Evolutionary conservation across 768 basidiomycete genomes (phyloP).

Genomic region (Rhodocollybia butyracea): DNA sequence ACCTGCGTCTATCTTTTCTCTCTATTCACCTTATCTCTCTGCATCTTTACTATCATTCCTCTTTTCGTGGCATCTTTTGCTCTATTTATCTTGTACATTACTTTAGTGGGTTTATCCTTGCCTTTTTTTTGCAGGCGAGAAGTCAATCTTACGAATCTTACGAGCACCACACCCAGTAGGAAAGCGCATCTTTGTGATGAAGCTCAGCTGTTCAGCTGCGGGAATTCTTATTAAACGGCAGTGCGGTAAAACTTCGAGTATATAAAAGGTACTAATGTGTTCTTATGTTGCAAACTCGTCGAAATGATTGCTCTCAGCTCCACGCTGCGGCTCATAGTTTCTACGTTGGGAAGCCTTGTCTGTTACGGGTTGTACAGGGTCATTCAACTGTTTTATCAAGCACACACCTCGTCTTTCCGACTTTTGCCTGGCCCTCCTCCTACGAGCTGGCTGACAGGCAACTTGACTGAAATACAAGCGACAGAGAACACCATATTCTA

Average conservation of each 20-base stretch:
- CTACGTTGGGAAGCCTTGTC: neutral
- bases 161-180: no score
- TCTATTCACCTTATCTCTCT: neutral
- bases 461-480: conserved; percentile 23
- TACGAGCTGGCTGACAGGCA: conserved; percentile 29
- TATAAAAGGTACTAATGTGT: no score
- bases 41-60: neutral
- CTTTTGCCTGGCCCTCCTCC: conserved; percentile 33
- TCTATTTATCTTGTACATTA: neutral
- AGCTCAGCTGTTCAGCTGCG: no score
- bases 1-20: neutral
- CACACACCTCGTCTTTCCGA: conserved; percentile 24
- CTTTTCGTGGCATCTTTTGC: neutral
- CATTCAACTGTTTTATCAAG: conserved; percentile 9
- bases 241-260: no score
- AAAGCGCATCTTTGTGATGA: no score
- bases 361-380: no score
- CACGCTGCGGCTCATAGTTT: neutral
- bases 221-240: no score
- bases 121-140: no score
- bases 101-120: no score
- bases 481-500: conserved; percentile 23
- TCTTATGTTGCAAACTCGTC: no score
- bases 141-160: no score
- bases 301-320: no score